These are phyloP conservation scores for Coemansia umbellata DNA, from an alignment of 192 early-diverging fungal genomes.

Conservation along the genomic window DNA sequence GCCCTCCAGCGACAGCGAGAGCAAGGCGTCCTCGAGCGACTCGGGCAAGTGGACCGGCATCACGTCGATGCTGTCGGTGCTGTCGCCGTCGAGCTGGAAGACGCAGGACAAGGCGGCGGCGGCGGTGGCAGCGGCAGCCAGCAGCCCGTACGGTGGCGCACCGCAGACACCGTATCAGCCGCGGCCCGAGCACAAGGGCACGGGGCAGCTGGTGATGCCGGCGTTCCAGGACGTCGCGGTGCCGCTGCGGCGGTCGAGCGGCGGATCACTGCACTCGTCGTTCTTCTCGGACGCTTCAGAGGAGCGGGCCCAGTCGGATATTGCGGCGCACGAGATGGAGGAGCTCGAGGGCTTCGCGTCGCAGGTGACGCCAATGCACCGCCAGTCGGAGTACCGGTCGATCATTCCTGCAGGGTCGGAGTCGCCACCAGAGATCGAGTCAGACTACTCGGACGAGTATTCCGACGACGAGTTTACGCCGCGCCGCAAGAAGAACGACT, in stretches of 20 bases:
- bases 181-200: conserved; percentile 42
- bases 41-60: conserved; percentile 29
- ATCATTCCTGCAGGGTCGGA: conserved; percentile 34
- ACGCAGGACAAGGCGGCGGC: conserved; percentile 3
- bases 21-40: conserved; percentile 11
- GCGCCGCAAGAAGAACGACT: conserved; percentile 45
- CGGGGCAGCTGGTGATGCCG: conserved; percentile 33
- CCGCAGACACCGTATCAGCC: conserved; percentile 48
- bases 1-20: background rate
- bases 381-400: conserved; percentile 34
- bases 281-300: conserved; percentile 38
- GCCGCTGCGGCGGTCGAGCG: conserved; percentile 37
- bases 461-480: conserved; percentile 49
- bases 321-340: background rate
- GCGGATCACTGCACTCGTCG: conserved; percentile 32
- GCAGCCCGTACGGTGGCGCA: conserved; percentile 39
- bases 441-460: conserved; percentile 50
- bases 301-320: conserved; percentile 12
- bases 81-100: conserved; percentile 51
- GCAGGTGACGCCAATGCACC: conserved; percentile 5
- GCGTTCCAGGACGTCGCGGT: conserved; percentile 38
- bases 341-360: background rate
- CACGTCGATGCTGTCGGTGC: conserved; percentile 39
- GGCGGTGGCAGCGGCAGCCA: background rate
- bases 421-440: conserved; percentile 47